phyloP scores from a whole-genome alignment of 768 basidiomycete species.

The Termitomyces heimii region DNA sequence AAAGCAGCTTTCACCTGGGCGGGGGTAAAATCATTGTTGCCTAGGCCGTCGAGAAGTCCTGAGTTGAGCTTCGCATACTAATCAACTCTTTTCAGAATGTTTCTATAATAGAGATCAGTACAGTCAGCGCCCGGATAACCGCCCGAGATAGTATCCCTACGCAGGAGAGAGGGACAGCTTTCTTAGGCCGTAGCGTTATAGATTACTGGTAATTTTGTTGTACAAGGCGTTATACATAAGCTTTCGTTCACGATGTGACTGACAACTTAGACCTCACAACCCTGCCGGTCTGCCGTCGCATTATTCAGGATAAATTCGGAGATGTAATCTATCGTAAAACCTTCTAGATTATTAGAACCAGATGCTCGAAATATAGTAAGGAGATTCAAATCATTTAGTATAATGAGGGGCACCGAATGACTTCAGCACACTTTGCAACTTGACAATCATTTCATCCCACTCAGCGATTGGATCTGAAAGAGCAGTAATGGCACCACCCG shows the following conservation, averaged over 20 bases:
- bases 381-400: background rate
- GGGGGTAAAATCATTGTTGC: conserved; percentile 17
- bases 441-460: conserved; percentile 94
- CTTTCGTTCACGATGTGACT: background rate
- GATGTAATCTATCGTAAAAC: background rate
- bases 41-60: background rate
- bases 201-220: background rate
- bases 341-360: background rate
- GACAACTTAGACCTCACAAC: too few species aligned
- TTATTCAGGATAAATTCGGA: background rate
- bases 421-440: conserved; percentile 71
- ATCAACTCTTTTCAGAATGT: background rate
- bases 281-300: too few species aligned
- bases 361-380: background rate
- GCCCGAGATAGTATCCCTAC: background rate
- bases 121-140: background rate
- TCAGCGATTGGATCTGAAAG: conserved; percentile 80
- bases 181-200: background rate
- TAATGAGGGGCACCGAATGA: conserved; percentile 40
- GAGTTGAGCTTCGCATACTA: background rate
- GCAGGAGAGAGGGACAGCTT: background rate
- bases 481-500: conserved; percentile 96
- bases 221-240: background rate
- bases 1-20: conserved; percentile 11
- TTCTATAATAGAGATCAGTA: background rate